Conservation (phyloP, 208 protist genomes). For the Wallacemonas rigidus region DNA sequence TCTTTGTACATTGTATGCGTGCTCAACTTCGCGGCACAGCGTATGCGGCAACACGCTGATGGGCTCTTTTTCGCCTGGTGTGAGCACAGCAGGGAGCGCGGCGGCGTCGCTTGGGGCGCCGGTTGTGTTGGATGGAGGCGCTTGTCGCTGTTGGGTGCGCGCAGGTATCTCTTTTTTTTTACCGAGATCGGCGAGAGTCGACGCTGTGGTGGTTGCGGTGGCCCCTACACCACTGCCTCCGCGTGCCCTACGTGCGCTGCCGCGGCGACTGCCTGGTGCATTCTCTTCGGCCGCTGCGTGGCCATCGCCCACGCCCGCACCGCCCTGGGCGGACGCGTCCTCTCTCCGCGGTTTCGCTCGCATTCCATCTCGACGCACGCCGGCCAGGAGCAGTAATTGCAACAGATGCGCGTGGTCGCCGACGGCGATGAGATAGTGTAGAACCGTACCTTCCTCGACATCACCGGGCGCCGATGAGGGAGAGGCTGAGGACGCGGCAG, state of each 20-base stretch:
- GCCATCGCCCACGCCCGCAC: not conserved
- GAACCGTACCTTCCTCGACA: constrained; percentile 41
- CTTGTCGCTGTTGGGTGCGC: too few relatives aligned
- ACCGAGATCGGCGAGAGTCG: not conserved
- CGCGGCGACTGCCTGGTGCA: not conserved
- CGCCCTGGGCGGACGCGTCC: not conserved
- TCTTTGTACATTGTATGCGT: not conserved
- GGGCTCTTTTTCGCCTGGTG: not conserved
- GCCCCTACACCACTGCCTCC: not conserved
- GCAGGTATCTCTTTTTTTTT: not conserved
- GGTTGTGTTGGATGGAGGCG: too few relatives aligned
- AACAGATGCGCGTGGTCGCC: constrained; percentile 61
- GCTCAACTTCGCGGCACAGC: not conserved
- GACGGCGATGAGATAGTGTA: constrained; percentile 75
- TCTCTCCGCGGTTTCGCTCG: not conserved
- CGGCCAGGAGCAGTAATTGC: constrained; percentile 52
- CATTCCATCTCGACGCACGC: constrained; percentile 25
- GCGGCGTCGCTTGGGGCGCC: not conserved
- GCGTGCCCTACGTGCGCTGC: not conserved
- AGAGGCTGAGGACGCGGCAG: not conserved
- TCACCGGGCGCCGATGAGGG: not conserved
- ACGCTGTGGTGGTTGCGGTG: not conserved
- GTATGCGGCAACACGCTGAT: constrained; percentile 4
- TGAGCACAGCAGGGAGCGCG: not conserved
- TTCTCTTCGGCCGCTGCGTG: not conserved